Evolutionary conservation across 805 yeast species (phyloP).

Genomic region (Starmerella vitae): DNA sequence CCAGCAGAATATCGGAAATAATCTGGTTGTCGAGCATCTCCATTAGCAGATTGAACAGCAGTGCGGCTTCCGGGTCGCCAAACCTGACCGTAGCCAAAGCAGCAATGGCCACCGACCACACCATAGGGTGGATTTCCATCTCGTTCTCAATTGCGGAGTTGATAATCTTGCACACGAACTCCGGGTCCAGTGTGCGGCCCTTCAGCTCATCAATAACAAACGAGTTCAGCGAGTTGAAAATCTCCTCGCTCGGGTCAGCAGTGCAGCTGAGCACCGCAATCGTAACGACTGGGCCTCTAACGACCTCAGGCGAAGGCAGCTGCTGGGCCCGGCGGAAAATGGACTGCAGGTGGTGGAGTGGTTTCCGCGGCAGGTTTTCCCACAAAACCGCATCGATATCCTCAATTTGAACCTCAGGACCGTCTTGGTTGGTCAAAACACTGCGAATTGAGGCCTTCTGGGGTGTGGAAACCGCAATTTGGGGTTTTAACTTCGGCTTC

Average conservation of each 20-base stretch:
- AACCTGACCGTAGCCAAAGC: background rate
- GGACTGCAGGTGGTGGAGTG: background rate
- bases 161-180: background rate
- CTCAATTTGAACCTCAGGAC: background rate
- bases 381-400: background rate
- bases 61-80: conserved; percentile 5
- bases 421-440: background rate
- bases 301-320: background rate
- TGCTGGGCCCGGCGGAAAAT: background rate
- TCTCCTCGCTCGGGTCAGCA: conserved; percentile 15
- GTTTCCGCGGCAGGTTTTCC: background rate
- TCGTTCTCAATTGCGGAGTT: background rate
- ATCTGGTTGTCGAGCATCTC: conserved; percentile 3
- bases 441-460: conserved; percentile 1
- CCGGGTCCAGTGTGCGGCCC: conserved; percentile 1
- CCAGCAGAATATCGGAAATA: conserved; percentile 3
- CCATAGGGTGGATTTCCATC: background rate
- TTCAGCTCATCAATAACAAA: background rate
- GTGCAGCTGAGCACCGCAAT: conserved; percentile 18
- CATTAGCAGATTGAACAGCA: conserved; percentile 3
- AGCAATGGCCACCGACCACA: background rate
- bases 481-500: too few relatives aligned
- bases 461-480: too few relatives aligned
- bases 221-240: conserved; percentile 2
- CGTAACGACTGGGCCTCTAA: conserved; percentile 9